These are phyloP conservation scores for Thinopyrum obtusiflorum DNA, from an alignment of 202 grass and related monocot species.

Conservation along the genomic window DNA sequence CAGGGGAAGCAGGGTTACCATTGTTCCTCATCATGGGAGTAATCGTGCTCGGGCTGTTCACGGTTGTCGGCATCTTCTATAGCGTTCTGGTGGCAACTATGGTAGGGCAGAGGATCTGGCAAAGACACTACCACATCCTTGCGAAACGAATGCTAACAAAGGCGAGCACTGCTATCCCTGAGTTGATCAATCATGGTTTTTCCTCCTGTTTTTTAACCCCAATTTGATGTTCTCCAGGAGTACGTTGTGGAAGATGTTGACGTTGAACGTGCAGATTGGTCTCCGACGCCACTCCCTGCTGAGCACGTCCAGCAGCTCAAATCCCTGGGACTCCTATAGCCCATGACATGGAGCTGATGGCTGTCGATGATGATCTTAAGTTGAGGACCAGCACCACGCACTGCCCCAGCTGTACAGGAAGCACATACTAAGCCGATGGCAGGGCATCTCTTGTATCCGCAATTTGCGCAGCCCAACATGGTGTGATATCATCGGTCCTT, in stretches of 20 bases:
- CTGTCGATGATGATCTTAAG: constrained; percentile 17
- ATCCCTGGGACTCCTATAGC: constrained; percentile 75
- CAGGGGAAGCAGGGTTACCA: constrained; percentile 72
- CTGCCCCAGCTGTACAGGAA: constrained; percentile 50
- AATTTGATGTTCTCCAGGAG: constrained; percentile 44
- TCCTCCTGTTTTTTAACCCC: background rate
- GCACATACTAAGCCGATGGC: constrained; percentile 11
- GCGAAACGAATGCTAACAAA: constrained; percentile 95
- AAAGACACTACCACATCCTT: constrained; percentile 95
- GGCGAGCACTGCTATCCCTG: constrained; percentile 24
- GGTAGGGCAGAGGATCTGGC: constrained; percentile 96
- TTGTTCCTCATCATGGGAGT: constrained; percentile 84
- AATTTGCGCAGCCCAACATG: background rate
- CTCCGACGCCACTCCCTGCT: constrained; percentile 55
- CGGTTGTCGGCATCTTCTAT: constrained; percentile 87
- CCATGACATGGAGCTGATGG: background rate
- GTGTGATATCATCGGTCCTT: background rate
- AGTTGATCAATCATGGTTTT: background rate
- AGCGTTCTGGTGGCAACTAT: constrained; percentile 93
- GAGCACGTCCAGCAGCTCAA: constrained; percentile 81
- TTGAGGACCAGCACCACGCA: constrained; percentile 13
- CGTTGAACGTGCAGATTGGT: constrained; percentile 65
- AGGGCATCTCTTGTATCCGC: constrained; percentile 22
- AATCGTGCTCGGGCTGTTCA: constrained; percentile 78
- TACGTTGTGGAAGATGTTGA: constrained; percentile 90